Conservation (phyloP, 345 rosid genomes). For the Cardiospermum halicacabum region DNA sequence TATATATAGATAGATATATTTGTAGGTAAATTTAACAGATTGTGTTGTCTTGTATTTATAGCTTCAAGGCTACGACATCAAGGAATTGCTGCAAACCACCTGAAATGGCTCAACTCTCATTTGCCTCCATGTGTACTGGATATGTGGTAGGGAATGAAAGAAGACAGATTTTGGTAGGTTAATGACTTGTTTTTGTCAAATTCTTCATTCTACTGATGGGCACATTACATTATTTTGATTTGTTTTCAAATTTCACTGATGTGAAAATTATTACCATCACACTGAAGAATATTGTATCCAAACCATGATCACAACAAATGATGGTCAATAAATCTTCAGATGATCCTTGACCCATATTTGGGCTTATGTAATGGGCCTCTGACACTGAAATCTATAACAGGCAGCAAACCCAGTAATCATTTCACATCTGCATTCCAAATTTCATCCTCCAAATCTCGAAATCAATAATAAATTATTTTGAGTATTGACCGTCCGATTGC, state of each 20-base stretch:
- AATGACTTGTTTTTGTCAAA: background rate
- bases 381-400: too few species aligned
- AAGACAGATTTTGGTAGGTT: background rate
- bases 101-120: constrained; percentile 8
- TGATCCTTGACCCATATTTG: too few species aligned
- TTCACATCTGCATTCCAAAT: too few species aligned
- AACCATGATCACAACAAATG: background rate
- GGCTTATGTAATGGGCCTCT: too few species aligned
- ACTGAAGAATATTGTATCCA: background rate
- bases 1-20: background rate
- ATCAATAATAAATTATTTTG: too few species aligned
- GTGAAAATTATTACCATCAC: background rate
- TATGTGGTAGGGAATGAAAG: background rate
- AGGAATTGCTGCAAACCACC: constrained; percentile 62
- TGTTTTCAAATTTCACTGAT: too few species aligned
- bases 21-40: background rate
- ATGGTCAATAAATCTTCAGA: too few species aligned
- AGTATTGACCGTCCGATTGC: too few species aligned
- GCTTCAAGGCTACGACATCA: constrained; percentile 87
- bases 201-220: background rate
- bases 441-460: too few species aligned
- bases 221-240: too few species aligned
- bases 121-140: background rate
- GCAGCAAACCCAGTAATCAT: too few species aligned
- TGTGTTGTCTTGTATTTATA: constrained; percentile 13